phyloP scores from a whole-genome alignment of 495 filamentous ascomycete species.

The Glarea lozoyensis region DNA sequence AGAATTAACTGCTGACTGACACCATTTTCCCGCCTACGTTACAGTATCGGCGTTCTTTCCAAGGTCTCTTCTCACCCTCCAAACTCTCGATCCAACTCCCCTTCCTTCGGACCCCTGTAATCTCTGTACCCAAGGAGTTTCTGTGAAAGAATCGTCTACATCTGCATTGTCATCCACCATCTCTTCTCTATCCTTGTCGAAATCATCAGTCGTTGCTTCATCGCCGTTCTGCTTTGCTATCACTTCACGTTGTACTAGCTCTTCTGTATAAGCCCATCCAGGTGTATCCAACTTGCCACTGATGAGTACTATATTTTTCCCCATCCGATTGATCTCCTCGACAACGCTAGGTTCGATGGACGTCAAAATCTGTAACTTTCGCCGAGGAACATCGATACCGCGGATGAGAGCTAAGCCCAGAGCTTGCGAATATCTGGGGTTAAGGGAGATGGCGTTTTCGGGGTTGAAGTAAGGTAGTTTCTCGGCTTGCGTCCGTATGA shows the following conservation, averaged over 20 bases:
- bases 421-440: constrained; percentile 21
- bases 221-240: constrained; percentile 8
- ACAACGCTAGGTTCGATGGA: constrained; percentile 30
- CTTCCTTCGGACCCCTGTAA: constrained; percentile 38
- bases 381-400: constrained; percentile 37
- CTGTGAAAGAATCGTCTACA: constrained; percentile 7
- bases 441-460: constrained; percentile 12
- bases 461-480: constrained; percentile 23
- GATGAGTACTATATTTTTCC: constrained; percentile 40
- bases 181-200: constrained; percentile 12
- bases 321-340: constrained; percentile 20
- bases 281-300: constrained; percentile 49
- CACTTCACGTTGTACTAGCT: constrained; percentile 23
- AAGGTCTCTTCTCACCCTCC: constrained; percentile 46
- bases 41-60: constrained; percentile 21
- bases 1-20: too few species aligned
- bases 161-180: constrained; percentile 16
- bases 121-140: constrained; percentile 42
- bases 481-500: constrained; percentile 14
- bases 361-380: constrained; percentile 42
- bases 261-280: constrained; percentile 49
- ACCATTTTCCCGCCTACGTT: constrained; percentile 5
- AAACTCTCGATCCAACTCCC: constrained; percentile 39
- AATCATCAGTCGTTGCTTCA: constrained; percentile 13
- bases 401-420: constrained; percentile 45